Evolutionary conservation across 2,329 filamentous ascomycete species (phyloP).

Genomic region (Aspergillus sp.): DNA sequence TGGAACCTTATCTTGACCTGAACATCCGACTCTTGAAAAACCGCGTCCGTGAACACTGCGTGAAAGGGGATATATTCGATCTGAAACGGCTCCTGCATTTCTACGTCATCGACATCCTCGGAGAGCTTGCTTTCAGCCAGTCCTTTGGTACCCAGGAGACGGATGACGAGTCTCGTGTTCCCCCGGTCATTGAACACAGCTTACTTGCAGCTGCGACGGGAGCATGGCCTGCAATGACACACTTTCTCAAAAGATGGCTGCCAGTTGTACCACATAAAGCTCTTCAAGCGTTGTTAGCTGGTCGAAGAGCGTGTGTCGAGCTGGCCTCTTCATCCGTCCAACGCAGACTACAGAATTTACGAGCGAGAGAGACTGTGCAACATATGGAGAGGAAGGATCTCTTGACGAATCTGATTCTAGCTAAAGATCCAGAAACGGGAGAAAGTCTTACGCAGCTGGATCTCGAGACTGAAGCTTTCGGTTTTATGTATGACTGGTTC

Average conservation of each 20-base stretch:
- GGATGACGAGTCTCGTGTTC: conserved; percentile 20
- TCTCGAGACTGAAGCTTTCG: conserved; percentile 31
- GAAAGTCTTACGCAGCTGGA: conserved; percentile 21
- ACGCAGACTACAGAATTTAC: not conserved
- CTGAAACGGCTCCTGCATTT: conserved; percentile 23
- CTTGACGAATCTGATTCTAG: conserved; percentile 30
- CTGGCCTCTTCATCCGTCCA: not conserved
- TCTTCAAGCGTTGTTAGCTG: conserved; percentile 14
- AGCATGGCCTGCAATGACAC: conserved; percentile 19
- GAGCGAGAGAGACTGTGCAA: not conserved
- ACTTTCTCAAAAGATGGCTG: conserved; percentile 19
- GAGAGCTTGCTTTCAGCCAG: conserved; percentile 21
- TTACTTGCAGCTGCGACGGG: conserved; percentile 23
- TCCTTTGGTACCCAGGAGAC: conserved; percentile 23
- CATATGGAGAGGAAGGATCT: conserved; percentile 21
- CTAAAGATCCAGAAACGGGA: conserved; percentile 30
- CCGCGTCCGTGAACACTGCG: conserved; percentile 10
- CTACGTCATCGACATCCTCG: conserved; percentile 9
- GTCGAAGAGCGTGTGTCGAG: conserved; percentile 13
- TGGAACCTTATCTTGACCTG: conserved; percentile 27
- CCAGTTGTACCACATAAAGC: conserved; percentile 12
- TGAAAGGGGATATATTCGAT: conserved; percentile 16
- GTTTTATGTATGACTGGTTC: conserved; percentile 22
- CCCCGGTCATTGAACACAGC: conserved; percentile 27
- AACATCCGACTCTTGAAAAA: conserved; percentile 22